Evolutionary conservation across 2,329 filamentous ascomycete genomes (phyloP).

Genomic region (Trichoderma breve): DNA sequence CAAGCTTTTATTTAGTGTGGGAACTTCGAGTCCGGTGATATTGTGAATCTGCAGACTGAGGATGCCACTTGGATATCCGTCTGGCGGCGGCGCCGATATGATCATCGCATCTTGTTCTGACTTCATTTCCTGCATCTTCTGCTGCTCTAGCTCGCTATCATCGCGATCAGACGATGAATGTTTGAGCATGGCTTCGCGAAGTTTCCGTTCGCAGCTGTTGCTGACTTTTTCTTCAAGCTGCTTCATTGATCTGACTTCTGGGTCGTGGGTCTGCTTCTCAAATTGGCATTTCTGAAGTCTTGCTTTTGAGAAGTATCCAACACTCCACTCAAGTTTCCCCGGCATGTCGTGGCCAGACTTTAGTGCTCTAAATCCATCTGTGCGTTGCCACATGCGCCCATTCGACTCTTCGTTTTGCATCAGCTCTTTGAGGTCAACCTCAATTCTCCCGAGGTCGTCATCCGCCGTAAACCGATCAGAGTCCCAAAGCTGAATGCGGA

Average conservation of each 20-base stretch:
- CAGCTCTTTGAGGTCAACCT: slow-evolving; percentile 63
- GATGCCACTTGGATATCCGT: slow-evolving; percentile 62
- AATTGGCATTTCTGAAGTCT: slow-evolving; percentile 62
- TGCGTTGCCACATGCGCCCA: slow-evolving; percentile 60
- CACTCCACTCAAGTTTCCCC: slow-evolving; percentile 65
- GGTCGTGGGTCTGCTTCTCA: slow-evolving; percentile 57
- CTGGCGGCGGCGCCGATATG: slow-evolving; percentile 63
- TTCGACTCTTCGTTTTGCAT: slow-evolving; percentile 60
- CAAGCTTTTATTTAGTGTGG: slow-evolving; percentile 45
- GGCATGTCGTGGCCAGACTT: slow-evolving; percentile 67
- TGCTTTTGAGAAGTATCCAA: slow-evolving; percentile 70
- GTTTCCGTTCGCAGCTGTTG: slow-evolving; percentile 55
- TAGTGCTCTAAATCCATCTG: slow-evolving; percentile 64
- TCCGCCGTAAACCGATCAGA: slow-evolving; percentile 70
- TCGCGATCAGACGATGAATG: slow-evolving; percentile 51
- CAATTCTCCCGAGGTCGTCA: slow-evolving; percentile 71
- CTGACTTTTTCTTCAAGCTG: slow-evolving; percentile 59
- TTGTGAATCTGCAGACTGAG: slow-evolving; percentile 71
- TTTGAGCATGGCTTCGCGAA: slow-evolving; percentile 58
- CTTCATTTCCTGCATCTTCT: slow-evolving; percentile 65
- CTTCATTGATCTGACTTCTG: slow-evolving; percentile 55
- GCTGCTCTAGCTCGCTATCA: slow-evolving; percentile 62
- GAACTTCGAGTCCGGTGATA: slow-evolving; percentile 65
- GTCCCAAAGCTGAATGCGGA: slow-evolving; percentile 73
- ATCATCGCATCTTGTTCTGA: slow-evolving; percentile 61